Evolutionary conservation across 805 yeast species (phyloP).

Genomic region (Saccharomycopsis lassenensis): DNA sequence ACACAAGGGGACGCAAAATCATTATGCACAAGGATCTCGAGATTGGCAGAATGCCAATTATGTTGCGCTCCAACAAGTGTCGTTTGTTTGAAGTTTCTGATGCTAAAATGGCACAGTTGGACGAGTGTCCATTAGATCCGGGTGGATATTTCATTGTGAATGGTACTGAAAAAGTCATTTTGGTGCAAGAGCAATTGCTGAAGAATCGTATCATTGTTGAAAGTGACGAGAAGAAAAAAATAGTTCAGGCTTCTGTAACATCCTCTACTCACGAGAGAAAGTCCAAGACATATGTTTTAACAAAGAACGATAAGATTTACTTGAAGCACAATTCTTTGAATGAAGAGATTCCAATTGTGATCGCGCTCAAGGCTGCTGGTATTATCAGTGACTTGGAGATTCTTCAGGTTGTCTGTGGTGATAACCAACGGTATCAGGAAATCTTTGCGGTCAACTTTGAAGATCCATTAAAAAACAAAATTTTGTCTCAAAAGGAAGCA

Average conservation of each 20-base stretch:
- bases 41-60: constrained; percentile 98
- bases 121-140: constrained; percentile 96
- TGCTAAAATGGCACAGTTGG: constrained; percentile 71
- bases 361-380: constrained; percentile 92
- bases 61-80: constrained; percentile 91
- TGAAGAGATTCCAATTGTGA: constrained; percentile 91
- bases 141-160: constrained; percentile 98
- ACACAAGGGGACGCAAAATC: constrained; percentile 88
- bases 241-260: constrained; percentile 96
- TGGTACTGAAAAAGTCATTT: constrained; percentile 95
- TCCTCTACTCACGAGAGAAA: constrained; percentile 97
- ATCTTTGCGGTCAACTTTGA: constrained; percentile 87
- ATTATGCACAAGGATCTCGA: constrained; percentile 84
- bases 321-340: constrained; percentile 90
- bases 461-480: constrained; percentile 77
- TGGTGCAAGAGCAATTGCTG: constrained; percentile 92
- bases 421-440: constrained; percentile 81
- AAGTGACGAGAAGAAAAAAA: constrained; percentile 87
- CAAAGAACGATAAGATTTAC: constrained; percentile 81
- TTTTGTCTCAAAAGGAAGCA: constrained; percentile 90
- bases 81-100: constrained; percentile 71
- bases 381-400: constrained; percentile 85
- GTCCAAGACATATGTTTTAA: constrained; percentile 90
- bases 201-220: constrained; percentile 97
- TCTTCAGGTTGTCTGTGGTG: constrained; percentile 89